Base-by-base conservation (phyloP, 116 monocot genomes). In the Cymodocea nodosa region DNA sequence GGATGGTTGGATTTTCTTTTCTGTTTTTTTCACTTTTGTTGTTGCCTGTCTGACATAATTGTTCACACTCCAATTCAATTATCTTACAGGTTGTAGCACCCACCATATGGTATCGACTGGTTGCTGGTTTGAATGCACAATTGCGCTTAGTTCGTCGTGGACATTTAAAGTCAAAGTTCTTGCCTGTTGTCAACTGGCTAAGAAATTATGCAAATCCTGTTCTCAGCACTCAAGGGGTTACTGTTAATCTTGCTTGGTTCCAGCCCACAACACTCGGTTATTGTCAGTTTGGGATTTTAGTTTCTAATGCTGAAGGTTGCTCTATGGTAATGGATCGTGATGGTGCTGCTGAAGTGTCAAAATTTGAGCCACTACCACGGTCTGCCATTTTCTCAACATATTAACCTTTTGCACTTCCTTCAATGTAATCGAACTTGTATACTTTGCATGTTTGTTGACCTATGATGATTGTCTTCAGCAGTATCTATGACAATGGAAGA, bases 121-220 rank as follows among this genome's bases (percentile, higher is more conserved):
- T 99, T 10, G 98, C 98, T 79, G 98, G 98, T 64, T 70, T 99
- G 66, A 99, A 99, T 84, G 89, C 89, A 34, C 92, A 89, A 24
- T 64, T 99, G 65, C 79, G 98, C 24, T 64, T 92, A 35, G 98
- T 92, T 65, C 92, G 86, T 56, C 79, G 76, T 62, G 92, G 98
- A 23, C 68, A 62, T 61, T 71, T 92, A 20, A 84, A 69, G 68
- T 52, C 51, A 9, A 81, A 77, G 50, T 67, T 99, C 52, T 34
- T 73, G 22, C 92, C 98, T 49, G 79, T 99, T 25, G 64, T 99
- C 14, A 79, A 62, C 64, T 99, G 98, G 98, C 80, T 99, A 71
- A 75, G 92, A 63, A 81, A 78, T 71, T 84, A 84, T 84, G 89
- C 92, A 68, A 92, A 99, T 82, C 84, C 83, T 72, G 58, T 70